A percentile compares a stretch with the other conserved stretches of the same genome.
Conservation (phyloP, 2,329 filamentous ascomycete species). For the Cordyceps cicadae region DNA sequence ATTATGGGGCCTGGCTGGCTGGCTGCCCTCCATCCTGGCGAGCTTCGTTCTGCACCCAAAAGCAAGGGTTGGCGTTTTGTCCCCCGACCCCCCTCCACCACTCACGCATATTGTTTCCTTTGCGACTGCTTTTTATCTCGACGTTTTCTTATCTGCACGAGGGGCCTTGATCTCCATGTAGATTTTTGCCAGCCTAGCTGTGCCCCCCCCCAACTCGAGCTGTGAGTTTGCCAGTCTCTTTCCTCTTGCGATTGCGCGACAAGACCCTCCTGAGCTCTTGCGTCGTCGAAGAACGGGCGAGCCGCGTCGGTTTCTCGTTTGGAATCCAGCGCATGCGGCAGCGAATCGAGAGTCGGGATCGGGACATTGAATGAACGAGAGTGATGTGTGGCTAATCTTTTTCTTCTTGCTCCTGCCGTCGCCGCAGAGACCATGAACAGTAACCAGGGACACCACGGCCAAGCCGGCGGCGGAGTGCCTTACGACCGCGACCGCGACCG, state of each 20-base stretch:
- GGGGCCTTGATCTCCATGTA: slow-evolving; percentile 23
- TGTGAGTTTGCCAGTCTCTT: slow-evolving; percentile 23
- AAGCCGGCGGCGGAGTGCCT: slow-evolving; percentile 29
- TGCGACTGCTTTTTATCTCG: neutral
- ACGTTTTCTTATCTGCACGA: slow-evolving; percentile 16
- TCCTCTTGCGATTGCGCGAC: slow-evolving; percentile 18
- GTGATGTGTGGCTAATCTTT: neutral
- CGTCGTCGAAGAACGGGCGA: slow-evolving; percentile 2
- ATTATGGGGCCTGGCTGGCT: slow-evolving; percentile 18
- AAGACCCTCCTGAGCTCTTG: slow-evolving; percentile 15
- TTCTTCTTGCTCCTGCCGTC: neutral
- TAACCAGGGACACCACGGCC: slow-evolving; percentile 34
- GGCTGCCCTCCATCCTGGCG: slow-evolving; percentile 24
- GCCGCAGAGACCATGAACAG: slow-evolving; percentile 35
- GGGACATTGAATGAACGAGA: neutral
- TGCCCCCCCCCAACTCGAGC: slow-evolving; percentile 19
- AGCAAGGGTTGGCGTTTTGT: slow-evolving; percentile 16
- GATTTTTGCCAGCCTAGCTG: slow-evolving; percentile 24
- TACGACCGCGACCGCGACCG: slow-evolving; percentile 44
- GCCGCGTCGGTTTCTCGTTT: neutral
- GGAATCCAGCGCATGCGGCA: neutral
- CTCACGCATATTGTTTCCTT: slow-evolving; percentile 12
- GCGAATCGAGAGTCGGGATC: neutral
- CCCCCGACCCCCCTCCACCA: slow-evolving; percentile 3
- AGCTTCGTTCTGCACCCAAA: slow-evolving; percentile 27